Conservation (phyloP, 345 rosid genomes). For the Camelina neglecta region DNA sequence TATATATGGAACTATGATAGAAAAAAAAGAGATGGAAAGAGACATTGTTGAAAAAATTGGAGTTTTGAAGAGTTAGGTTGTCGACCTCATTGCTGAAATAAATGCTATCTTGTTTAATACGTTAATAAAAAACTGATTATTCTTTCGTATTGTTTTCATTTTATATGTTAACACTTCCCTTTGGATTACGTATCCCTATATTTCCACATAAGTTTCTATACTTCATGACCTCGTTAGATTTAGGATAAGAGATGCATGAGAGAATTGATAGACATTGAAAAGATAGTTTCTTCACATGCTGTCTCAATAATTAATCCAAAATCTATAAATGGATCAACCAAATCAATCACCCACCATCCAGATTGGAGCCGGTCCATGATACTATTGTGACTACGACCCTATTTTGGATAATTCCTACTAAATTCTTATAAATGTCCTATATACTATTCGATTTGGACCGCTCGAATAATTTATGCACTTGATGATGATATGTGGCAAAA, state of each 20-base stretch:
- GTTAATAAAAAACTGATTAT: too few relatives aligned
- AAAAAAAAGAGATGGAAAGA: neutral
- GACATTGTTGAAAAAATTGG: neutral
- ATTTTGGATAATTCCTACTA: constrained; percentile 19
- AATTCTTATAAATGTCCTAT: constrained; percentile 26
- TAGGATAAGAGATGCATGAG: constrained; percentile 20
- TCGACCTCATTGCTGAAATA: neutral
- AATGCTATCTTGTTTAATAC: too few relatives aligned
- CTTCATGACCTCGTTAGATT: constrained; percentile 4
- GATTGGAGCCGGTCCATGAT: constrained; percentile 32
- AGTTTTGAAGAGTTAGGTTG: neutral
- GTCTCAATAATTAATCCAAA: constrained; percentile 27
- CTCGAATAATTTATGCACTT: constrained; percentile 12
- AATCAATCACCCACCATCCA: constrained; percentile 28
- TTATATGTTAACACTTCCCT: neutral
- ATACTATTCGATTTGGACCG: constrained; percentile 30
- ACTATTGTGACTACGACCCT: constrained; percentile 35
- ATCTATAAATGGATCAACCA: constrained; percentile 11
- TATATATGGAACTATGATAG: neutral
- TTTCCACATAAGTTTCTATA: neutral
- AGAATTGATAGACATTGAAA: constrained; percentile 31
- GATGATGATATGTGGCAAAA: neutral
- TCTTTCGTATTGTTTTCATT: too few relatives aligned
- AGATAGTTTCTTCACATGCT: constrained; percentile 33
- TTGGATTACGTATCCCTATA: neutral